phyloP scores from a whole-genome alignment of 306 rosid genomes.

The Alnus rubra region DNA sequence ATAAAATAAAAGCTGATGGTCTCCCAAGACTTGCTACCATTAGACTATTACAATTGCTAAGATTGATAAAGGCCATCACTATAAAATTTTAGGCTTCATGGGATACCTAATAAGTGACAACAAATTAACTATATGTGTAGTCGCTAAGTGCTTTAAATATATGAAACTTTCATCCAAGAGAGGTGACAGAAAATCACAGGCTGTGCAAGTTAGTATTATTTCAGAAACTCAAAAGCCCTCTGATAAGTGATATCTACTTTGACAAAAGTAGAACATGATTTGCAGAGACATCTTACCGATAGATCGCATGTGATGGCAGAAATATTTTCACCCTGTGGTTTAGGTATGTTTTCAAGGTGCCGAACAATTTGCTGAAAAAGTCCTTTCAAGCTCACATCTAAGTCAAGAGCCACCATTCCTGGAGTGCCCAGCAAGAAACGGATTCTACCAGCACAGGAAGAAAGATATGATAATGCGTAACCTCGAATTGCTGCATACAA shows the following conservation, averaged over 20 bases:
- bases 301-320: conserved; percentile 88
- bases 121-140: too few species aligned
- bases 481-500: conserved; percentile 92
- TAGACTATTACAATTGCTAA: not conserved
- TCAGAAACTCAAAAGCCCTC: not conserved
- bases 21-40: not conserved
- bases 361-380: conserved; percentile 76
- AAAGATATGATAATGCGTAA: conserved; percentile 89
- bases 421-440: conserved; percentile 91
- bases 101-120: too few species aligned
- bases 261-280: conserved; percentile 19
- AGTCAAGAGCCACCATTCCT: conserved; percentile 98
- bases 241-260: conserved; percentile 1
- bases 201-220: not conserved
- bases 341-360: conserved; percentile 90
- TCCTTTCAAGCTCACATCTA: conserved; percentile 80
- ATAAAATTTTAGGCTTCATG: not conserved
- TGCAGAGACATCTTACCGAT: conserved; percentile 51
- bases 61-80: not conserved
- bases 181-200: not conserved
- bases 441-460: conserved; percentile 91
- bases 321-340: conserved; percentile 89
- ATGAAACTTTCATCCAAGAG: not conserved
- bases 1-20: not conserved
- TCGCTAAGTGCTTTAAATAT: too few species aligned